Evolutionary conservation across 1,139 yeast genomes (phyloP).

Genomic region (Eremothecium sinecaudum): DNA sequence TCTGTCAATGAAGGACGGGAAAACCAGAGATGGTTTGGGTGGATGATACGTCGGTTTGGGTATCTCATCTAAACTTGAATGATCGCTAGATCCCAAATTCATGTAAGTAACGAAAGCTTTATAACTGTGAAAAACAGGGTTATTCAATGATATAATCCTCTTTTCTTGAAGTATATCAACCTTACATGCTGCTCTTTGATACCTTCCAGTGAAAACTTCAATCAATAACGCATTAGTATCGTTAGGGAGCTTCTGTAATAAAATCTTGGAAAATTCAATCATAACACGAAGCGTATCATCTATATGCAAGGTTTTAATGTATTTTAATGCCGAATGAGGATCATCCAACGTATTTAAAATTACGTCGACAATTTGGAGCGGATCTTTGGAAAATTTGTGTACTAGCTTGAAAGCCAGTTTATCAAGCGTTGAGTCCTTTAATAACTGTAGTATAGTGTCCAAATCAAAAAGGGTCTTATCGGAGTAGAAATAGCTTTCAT

Average conservation of each 20-base stretch:
- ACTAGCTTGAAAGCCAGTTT: slow-evolving; percentile 65
- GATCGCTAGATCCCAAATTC: slow-evolving; percentile 17
- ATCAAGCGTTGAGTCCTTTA: slow-evolving; percentile 68
- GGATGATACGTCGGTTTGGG: slow-evolving; percentile 74
- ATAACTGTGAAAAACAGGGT: slow-evolving; percentile 53
- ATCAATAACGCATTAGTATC: slow-evolving; percentile 77
- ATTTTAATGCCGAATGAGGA: slow-evolving; percentile 54
- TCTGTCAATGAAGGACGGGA: slow-evolving; percentile 74
- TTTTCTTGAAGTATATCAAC: slow-evolving; percentile 7
- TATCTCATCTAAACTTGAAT: slow-evolving; percentile 8
- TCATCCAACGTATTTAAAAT: slow-evolving; percentile 59
- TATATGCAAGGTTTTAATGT: slow-evolving; percentile 58
- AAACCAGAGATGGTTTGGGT: slow-evolving; percentile 81
- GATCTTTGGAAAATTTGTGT: slow-evolving; percentile 55
- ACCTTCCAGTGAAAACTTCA: slow-evolving; percentile 81
- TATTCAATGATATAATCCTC: slow-evolving; percentile 2
- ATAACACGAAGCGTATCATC: slow-evolving; percentile 73
- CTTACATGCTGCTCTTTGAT: slow-evolving; percentile 36
- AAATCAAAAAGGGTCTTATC: slow-evolving; percentile 44
- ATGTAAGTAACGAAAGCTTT: slow-evolving; percentile 61
- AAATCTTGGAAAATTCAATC: slow-evolving; percentile 51
- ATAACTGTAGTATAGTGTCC: slow-evolving; percentile 58
- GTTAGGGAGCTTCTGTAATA: slow-evolving; percentile 63
- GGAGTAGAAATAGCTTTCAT: slow-evolving; percentile 28
- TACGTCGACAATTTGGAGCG: slow-evolving; percentile 69